phyloP scores from a whole-genome alignment of 345 rosid species.

The Draba incana region DNA sequence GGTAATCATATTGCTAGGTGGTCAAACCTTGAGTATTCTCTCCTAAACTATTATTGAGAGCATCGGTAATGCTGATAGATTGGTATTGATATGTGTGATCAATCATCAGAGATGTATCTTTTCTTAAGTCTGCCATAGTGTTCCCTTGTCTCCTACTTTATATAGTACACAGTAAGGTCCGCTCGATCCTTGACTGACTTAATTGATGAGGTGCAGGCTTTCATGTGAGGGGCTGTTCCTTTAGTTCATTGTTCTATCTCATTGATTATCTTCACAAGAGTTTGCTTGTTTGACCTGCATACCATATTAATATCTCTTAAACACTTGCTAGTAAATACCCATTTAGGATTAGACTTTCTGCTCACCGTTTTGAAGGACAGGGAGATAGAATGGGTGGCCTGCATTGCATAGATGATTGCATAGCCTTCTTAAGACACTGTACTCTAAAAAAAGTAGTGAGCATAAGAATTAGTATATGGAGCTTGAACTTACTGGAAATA shows the following conservation, averaged over 20 bases:
- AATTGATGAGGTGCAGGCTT: too few species aligned
- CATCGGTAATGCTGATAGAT: neutral
- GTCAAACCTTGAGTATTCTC: conserved; percentile 1
- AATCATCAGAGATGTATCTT: neutral
- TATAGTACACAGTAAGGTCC: neutral
- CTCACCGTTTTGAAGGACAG: neutral
- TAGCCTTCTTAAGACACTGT: neutral
- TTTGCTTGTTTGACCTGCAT: conserved; percentile 8
- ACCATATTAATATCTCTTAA: neutral
- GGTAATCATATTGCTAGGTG: conserved; percentile 2
- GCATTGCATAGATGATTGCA: neutral
- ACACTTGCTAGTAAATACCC: neutral
- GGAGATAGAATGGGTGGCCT: too few species aligned
- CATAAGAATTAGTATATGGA: conserved; percentile 18
- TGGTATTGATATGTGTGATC: neutral
- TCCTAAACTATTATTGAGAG: neutral
- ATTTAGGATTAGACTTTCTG: neutral
- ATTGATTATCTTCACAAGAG: neutral
- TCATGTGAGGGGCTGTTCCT: neutral
- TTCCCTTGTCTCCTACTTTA: neutral
- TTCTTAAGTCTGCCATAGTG: neutral
- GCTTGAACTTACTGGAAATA: conserved; percentile 1
- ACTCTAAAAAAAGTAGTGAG: neutral
- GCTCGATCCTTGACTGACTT: too few species aligned
- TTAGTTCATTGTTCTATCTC: neutral